Conservation (phyloP, 768 basidiomycete species). For the Rhizopogon vinicolor region DNA sequence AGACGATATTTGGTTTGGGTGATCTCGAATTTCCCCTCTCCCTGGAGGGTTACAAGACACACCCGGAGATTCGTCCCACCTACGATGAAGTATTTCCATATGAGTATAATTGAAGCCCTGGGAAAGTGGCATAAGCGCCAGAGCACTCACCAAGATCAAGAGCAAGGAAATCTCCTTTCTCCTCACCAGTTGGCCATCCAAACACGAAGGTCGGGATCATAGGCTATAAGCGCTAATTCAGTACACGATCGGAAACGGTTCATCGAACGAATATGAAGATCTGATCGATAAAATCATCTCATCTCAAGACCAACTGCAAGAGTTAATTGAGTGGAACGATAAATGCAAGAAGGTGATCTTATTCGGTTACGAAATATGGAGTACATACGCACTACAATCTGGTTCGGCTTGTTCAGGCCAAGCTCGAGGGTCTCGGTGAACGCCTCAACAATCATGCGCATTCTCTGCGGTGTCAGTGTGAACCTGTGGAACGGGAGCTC, state of each 20-base stretch:
- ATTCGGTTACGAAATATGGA: background rate
- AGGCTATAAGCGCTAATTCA: slow-evolving; percentile 44
- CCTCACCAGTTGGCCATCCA: slow-evolving; percentile 88
- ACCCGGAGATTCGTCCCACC: slow-evolving; percentile 98
- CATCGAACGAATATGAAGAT: background rate
- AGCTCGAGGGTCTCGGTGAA: slow-evolving; percentile 89
- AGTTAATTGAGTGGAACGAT: background rate
- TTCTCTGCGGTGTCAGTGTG: slow-evolving; percentile 82
- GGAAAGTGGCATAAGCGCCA: background rate
- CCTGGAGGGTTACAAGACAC: slow-evolving; percentile 89
- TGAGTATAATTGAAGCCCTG: slow-evolving; percentile 1
- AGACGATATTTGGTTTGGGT: slow-evolving; percentile 97
- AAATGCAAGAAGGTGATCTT: slow-evolving; percentile 4
- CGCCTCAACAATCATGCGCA: slow-evolving; percentile 96
- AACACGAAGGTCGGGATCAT: slow-evolving; percentile 99
- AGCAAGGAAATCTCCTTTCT: slow-evolving; percentile 87
- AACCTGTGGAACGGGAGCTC: slow-evolving; percentile 43
- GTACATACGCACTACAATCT: slow-evolving; percentile 76
- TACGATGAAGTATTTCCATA: slow-evolving; percentile 20
- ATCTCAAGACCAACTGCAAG: background rate
- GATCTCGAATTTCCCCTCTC: slow-evolving; percentile 95
- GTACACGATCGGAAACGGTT: background rate
- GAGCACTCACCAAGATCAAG: slow-evolving; percentile 71
- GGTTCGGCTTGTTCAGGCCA: slow-evolving; percentile 76
- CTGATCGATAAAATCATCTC: background rate